Conservation (phyloP, 176 grass and related monocot species). For the Oryza officinalis region DNA sequence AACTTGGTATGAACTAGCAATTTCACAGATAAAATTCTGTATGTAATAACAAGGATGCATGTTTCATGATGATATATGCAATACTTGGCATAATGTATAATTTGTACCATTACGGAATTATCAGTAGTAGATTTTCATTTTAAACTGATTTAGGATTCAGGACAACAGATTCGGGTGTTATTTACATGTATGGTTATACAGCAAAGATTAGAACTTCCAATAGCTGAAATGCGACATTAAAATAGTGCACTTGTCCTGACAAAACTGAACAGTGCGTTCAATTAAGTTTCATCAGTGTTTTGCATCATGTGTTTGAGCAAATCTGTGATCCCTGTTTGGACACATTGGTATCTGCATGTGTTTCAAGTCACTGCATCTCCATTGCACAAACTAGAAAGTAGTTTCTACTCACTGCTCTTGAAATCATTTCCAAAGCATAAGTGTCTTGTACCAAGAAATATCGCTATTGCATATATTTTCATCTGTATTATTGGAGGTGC, state of each 20-base stretch:
- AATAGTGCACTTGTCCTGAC: background rate
- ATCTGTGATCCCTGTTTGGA: background rate
- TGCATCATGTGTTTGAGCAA: background rate
- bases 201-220: background rate
- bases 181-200: background rate
- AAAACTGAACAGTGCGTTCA: background rate
- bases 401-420: constrained; percentile 14
- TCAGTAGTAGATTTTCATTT: background rate
- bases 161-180: background rate
- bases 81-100: background rate
- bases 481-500: background rate
- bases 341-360: background rate
- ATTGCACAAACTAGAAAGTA: constrained; percentile 10
- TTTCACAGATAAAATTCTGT: background rate
- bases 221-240: background rate
- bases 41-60: background rate
- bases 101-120: background rate
- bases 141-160: background rate
- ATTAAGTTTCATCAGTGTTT: background rate
- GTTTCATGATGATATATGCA: background rate
- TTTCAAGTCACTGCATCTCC: constrained; percentile 2
- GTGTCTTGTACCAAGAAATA: background rate
- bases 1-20: background rate
- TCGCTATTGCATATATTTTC: constrained; percentile 1
- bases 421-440: background rate